Conservation (phyloP, 2,329 filamentous ascomycete species). For the Paracoccidioides lutzii region DNA sequence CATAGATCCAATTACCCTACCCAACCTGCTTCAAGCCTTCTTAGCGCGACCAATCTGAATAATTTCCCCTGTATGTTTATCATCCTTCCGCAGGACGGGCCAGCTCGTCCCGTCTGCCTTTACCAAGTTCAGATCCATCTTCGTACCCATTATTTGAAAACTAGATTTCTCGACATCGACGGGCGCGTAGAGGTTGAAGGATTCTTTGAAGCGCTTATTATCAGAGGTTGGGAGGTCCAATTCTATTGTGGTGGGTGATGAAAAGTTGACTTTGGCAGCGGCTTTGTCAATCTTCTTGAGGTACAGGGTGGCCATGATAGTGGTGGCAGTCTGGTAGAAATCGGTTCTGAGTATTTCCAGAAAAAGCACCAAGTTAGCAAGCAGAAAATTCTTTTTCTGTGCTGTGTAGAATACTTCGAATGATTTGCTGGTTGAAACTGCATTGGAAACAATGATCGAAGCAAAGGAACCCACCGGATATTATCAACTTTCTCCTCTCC, state of each 20-base stretch:
- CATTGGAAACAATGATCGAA: background rate
- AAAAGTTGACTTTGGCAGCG: slow-evolving; percentile 58
- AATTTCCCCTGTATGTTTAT: slow-evolving; percentile 61
- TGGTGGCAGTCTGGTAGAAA: slow-evolving; percentile 82
- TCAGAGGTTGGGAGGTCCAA: slow-evolving; percentile 82
- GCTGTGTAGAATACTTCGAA: background rate
- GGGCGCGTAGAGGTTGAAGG: slow-evolving; percentile 59
- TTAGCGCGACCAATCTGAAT: slow-evolving; percentile 79
- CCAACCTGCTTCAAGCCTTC: slow-evolving; percentile 24
- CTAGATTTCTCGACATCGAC: slow-evolving; percentile 65
- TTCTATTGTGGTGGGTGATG: slow-evolving; percentile 44
- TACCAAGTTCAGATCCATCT: slow-evolving; percentile 65
- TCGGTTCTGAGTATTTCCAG: slow-evolving; percentile 48
- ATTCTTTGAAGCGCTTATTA: slow-evolving; percentile 64
- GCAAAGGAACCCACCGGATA: slow-evolving; percentile 48
- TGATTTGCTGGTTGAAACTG: slow-evolving; percentile 2
- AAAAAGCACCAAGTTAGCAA: background rate
- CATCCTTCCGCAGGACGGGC: slow-evolving; percentile 72
- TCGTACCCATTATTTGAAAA: slow-evolving; percentile 76
- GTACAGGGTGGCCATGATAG: slow-evolving; percentile 83
- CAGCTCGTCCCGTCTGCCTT: slow-evolving; percentile 67
- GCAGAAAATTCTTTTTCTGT: background rate
- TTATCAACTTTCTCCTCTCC: slow-evolving; percentile 66
- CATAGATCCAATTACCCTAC: background rate
- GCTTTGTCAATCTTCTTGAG: slow-evolving; percentile 93